Conservation (phyloP, 2,329 filamentous ascomycete species). For the Pseudonectria buxi region DNA sequence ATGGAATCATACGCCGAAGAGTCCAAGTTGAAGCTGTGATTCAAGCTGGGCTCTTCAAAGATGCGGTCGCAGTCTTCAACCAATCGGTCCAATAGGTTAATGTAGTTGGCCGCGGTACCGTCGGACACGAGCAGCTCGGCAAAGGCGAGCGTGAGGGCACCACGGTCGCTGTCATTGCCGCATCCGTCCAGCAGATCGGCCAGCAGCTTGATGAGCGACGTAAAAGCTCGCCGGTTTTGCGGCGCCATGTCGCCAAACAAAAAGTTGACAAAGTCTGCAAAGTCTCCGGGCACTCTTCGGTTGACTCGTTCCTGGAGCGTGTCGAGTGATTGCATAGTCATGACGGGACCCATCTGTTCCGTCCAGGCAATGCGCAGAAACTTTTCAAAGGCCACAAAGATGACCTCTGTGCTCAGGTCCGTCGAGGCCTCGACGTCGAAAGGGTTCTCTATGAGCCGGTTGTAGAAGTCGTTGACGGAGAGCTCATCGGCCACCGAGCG, state of each 20-base stretch:
- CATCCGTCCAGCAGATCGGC: conserved; percentile 85
- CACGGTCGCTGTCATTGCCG: conserved; percentile 83
- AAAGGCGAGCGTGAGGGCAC: conserved; percentile 81
- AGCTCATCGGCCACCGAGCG: conserved; percentile 68
- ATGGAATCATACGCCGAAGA: conserved; percentile 50
- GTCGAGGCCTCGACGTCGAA: conserved; percentile 68
- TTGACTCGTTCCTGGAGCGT: conserved; percentile 64
- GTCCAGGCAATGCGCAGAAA: conserved; percentile 85
- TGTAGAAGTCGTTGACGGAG: conserved; percentile 83
- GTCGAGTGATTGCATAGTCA: conserved; percentile 64
- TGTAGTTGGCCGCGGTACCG: conserved; percentile 71
- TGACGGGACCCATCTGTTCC: conserved; percentile 78
- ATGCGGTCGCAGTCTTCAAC: conserved; percentile 85
- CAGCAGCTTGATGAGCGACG: conserved; percentile 75
- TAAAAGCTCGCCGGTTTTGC: conserved; percentile 70
- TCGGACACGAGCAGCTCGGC: conserved; percentile 77
- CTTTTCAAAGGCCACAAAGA: conserved; percentile 91
- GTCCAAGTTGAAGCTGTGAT: conserved; percentile 33
- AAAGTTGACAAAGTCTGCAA: conserved; percentile 60
- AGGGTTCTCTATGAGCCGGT: conserved; percentile 76
- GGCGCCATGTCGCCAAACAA: conserved; percentile 61
- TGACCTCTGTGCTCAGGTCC: conserved; percentile 72
- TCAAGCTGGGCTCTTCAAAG: conserved; percentile 59
- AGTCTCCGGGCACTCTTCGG: conserved; percentile 65
- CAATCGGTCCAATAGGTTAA: conserved; percentile 79